Base-by-base conservation (phyloP, 768 basidiomycete species). In the Fistulinella prunicolor region DNA sequence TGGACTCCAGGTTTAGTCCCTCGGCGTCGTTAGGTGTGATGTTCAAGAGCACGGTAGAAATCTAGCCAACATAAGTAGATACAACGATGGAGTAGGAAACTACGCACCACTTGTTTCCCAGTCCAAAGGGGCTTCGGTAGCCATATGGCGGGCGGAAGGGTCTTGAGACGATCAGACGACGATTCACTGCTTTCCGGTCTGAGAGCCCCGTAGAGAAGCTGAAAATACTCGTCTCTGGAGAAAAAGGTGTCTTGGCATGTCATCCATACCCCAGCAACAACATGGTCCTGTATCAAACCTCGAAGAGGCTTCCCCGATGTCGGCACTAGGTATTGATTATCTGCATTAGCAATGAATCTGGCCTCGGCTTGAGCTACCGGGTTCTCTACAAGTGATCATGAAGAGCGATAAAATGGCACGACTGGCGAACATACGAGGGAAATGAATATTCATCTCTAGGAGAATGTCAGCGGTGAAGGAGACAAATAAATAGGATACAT, bases 241-340 rank as follows among this genome's bases (percentile, higher is more conserved):
- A 98, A 95, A 73, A 97, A 97, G 0, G 92, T 78, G 55, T 94
- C 88, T 63, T 93, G 94, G 61, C 83, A 85, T 46, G 96, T 97
- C 91, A 99, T 94, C 92, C 94, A 97, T n/a, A 97, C 87, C 49
- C 93, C 95, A 13, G 96, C 93, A 38, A 98, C 95, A 47, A 99
- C 92, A 58, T 98, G 96, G 70, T 99, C 96, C 66, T 99, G 96
- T 55, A 99, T 99, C 22, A 99, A 76, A 63, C 96, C 96, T 65
- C 96, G 90, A 26, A 99, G 78, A 22, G 96, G 96, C 62, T 94
- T 94, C 53, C 96, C 96, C 7, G 96, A 98, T 1, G 96, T 99
- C 16, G 96, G 94, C 9, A 95, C 93, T n/a, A 99, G 80, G 65
- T 99, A 99, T 67, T 99, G 96, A 55, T 95, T 94, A 64, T 98